Conservation (phyloP, 1,284 basidiomycete species). For the Ganoderma lingzhi region DNA sequence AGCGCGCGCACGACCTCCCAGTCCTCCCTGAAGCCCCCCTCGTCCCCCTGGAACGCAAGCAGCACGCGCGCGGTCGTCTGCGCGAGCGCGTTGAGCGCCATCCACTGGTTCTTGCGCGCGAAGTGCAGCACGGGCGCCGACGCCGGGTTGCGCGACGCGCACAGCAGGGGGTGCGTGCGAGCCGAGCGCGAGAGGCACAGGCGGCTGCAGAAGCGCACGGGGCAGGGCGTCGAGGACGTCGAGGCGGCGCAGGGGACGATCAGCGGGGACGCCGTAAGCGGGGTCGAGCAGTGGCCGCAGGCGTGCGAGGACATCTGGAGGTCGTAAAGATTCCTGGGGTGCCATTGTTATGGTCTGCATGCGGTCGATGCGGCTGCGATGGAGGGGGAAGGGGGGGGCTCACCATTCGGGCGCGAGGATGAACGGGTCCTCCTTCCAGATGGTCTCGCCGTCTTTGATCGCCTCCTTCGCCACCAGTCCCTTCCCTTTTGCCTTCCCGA, state of each 20-base stretch:
- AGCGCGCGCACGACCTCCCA: conserved; percentile 59
- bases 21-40: conserved; percentile 52
- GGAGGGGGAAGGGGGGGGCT: conserved; percentile 26
- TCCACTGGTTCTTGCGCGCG: conserved; percentile 68
- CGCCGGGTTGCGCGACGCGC: conserved; percentile 77
- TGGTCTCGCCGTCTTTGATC: conserved; percentile 73
- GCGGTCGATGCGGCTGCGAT: no score
- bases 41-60: conserved; percentile 59
- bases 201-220: conserved; percentile 80
- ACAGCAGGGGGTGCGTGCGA: conserved; percentile 77
- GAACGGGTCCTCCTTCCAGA: conserved; percentile 88
- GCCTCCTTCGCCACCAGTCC: conserved; percentile 78
- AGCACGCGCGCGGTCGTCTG: conserved; percentile 72
- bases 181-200: conserved; percentile 72
- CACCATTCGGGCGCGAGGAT: conserved; percentile 77
- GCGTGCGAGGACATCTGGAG: conserved; percentile 62
- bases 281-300: conserved; percentile 75
- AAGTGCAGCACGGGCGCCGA: conserved; percentile 67
- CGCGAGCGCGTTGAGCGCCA: conserved; percentile 78
- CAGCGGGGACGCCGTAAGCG: conserved; percentile 58
- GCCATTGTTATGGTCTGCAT: not conserved
- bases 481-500: conserved; percentile 80
- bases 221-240: conserved; percentile 54
- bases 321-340: conserved; percentile 75
- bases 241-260: conserved; percentile 58